Conservation (phyloP, 306 rosid genomes). For the Dicorynia guianensis region DNA sequence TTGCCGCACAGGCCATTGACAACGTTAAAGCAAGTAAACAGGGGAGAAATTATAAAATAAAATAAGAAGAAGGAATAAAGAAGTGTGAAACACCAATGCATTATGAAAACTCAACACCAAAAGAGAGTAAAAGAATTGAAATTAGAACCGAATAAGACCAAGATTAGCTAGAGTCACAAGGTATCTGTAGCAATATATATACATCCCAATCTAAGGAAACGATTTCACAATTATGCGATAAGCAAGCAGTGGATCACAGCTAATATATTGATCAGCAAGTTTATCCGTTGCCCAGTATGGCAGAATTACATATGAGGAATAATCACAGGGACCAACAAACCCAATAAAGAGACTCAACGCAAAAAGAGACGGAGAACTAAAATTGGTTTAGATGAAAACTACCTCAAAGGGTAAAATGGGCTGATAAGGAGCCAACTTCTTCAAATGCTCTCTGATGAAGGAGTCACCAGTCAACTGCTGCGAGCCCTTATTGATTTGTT, state of each 20-base stretch:
- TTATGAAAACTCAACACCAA: not conserved
- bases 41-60: not conserved
- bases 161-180: not conserved
- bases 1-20: too few relatives aligned
- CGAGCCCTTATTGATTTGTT: conserved; percentile 51
- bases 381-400: not conserved
- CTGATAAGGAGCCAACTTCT: conserved; percentile 85
- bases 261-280: not conserved
- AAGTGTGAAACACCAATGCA: not conserved
- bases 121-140: not conserved
- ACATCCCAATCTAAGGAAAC: not conserved
- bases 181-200: not conserved
- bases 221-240: not conserved
- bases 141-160: not conserved
- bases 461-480: conserved; percentile 69
- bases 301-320: not conserved
- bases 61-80: not conserved
- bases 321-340: conserved; percentile 9
- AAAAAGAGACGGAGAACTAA: too few relatives aligned
- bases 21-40: too few relatives aligned
- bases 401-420: conserved; percentile 98
- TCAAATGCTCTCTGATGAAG: conserved; percentile 85
- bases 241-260: not conserved
- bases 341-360: not conserved
- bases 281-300: not conserved